Evolutionary conservation across 768 basidiomycete species (phyloP).

Genomic region (Floccularia luteovirens): DNA sequence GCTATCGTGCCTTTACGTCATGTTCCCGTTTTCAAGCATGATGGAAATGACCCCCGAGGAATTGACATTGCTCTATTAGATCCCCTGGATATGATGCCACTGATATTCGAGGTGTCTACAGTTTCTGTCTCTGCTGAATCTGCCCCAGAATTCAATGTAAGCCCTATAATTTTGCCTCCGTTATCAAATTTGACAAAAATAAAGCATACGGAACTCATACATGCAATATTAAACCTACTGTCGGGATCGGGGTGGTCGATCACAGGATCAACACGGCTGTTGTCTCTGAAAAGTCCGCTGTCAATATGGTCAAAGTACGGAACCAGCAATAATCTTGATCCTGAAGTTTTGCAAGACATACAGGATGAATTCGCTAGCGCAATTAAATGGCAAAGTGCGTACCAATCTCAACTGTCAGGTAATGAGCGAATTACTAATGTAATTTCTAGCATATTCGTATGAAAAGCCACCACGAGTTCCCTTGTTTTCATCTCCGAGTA

Average conservation of each 20-base stretch:
- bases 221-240: constrained; percentile 17
- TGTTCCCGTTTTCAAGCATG: constrained; percentile 37
- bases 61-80: constrained; percentile 42
- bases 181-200: no score
- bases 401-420: neutral
- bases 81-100: constrained; percentile 45
- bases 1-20: constrained; percentile 39
- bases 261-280: constrained; percentile 11
- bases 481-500: constrained; percentile 35
- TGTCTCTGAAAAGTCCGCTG: constrained; percentile 23
- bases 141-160: no score
- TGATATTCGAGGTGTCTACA: constrained; percentile 26
- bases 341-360: constrained; percentile 28
- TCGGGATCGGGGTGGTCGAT: constrained; percentile 18
- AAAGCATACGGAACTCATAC: constrained; percentile 21
- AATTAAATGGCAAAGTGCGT: constrained; percentile 45
- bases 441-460: constrained; percentile 33
- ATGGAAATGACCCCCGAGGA: constrained; percentile 17
- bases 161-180: no score
- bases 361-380: constrained; percentile 40
- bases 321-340: constrained; percentile 23
- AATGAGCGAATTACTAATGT: neutral
- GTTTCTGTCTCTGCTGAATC: no score
- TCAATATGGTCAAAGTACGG: constrained; percentile 38
- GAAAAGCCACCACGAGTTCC: constrained; percentile 40